phyloP scores from a whole-genome alignment of 345 rosid genomes.

The Hypericum perforatum region DNA sequence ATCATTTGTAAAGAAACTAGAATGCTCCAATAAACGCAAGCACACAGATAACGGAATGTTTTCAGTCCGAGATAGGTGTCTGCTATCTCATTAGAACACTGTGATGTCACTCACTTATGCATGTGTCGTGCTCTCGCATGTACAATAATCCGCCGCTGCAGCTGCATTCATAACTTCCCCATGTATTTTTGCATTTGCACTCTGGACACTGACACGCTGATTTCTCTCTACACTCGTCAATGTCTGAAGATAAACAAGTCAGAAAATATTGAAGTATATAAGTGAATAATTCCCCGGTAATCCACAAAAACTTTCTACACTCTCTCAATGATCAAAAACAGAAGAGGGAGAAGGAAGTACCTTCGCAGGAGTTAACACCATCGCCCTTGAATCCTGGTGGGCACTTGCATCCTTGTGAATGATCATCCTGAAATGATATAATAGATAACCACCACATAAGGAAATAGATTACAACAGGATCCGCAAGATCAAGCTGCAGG shows the following conservation, averaged over 20 bases:
- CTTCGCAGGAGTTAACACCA: conserved; percentile 70
- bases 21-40: too few relatives aligned
- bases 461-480: background rate
- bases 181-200: conserved; percentile 80
- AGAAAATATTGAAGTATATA: background rate
- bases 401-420: conserved; percentile 63
- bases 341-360: conserved; percentile 24
- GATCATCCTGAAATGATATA: conserved; percentile 43
- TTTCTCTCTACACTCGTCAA: conserved; percentile 82
- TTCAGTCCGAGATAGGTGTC: too few relatives aligned
- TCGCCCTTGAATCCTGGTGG: conserved; percentile 82
- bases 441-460: background rate
- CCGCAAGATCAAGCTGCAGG: conserved; percentile 5
- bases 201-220: conserved; percentile 62
- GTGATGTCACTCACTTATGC: conserved; percentile 54
- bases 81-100: too few relatives aligned
- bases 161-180: conserved; percentile 92
- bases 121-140: conserved; percentile 75
- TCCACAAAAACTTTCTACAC: background rate
- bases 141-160: conserved; percentile 62
- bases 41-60: too few relatives aligned
- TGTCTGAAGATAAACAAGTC: conserved; percentile 26
- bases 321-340: background rate
- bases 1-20: too few relatives aligned
- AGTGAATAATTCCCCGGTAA: background rate